phyloP scores from a whole-genome alignment of 257 asterid genomes.

The Forsythia suspensa region DNA sequence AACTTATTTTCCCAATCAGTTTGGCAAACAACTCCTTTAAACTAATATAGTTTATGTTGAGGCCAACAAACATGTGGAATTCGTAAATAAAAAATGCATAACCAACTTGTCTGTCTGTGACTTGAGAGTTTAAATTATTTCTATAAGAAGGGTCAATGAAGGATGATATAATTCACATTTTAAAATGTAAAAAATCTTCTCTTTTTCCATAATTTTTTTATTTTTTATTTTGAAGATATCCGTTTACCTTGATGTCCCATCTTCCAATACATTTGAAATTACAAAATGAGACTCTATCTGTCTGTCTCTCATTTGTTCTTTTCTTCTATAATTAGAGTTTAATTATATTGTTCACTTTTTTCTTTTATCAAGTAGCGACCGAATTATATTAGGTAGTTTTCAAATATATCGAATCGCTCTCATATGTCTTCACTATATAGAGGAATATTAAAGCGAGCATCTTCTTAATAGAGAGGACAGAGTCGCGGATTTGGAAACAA shows the following conservation, averaged over 20 bases:
- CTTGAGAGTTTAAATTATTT: not conserved
- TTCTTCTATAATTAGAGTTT: no score
- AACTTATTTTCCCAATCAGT: constrained; percentile 13
- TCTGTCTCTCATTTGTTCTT: not conserved
- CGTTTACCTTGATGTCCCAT: constrained; percentile 2
- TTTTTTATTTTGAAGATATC: not conserved
- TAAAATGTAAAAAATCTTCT: not conserved
- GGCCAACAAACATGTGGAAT: constrained; percentile 9
- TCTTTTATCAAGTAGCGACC: no score
- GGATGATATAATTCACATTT: not conserved
- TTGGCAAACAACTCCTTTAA: constrained; percentile 37
- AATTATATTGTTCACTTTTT: no score
- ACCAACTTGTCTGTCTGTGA: constrained; percentile 4
- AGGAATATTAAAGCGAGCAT: no score
- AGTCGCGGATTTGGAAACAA: no score
- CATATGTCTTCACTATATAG: no score
- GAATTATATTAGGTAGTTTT: no score
- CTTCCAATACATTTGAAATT: not conserved
- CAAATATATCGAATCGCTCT: no score
- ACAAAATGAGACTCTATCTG: not conserved
- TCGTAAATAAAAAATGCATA: constrained; percentile 6
- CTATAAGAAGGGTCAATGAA: not conserved
- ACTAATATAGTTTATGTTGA: constrained; percentile 12
- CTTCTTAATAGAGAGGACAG: no score
- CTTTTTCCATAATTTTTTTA: not conserved